Evolutionary conservation across 768 basidiomycete genomes (phyloP).

Genomic region (Naematelia aurantialba): DNA sequence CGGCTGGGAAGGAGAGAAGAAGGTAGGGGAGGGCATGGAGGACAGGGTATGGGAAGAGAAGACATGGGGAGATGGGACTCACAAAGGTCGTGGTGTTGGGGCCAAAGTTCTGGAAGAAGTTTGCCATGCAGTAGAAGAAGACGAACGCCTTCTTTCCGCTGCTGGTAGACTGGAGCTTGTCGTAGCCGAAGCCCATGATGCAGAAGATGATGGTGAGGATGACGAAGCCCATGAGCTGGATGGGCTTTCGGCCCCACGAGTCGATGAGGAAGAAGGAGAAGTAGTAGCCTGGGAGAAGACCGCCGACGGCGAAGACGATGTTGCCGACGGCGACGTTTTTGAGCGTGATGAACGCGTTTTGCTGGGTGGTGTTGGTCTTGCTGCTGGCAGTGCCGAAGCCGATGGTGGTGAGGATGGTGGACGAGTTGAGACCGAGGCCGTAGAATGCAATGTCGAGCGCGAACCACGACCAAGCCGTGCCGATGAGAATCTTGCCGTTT

Average conservation of each 20-base stretch:
- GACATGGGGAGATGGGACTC: background rate
- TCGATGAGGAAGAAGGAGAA: constrained; percentile 47
- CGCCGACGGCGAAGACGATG: constrained; percentile 50
- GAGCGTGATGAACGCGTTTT: constrained; percentile 39
- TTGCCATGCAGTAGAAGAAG: constrained; percentile 51
- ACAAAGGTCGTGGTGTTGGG: constrained; percentile 25
- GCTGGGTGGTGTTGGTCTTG: constrained; percentile 33
- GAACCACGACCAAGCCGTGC: constrained; percentile 80
- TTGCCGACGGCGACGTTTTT: constrained; percentile 50
- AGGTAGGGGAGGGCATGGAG: no score
- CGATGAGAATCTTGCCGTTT: constrained; percentile 75
- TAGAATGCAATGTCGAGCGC: constrained; percentile 74
- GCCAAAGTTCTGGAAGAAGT: constrained; percentile 51
- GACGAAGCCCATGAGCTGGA: constrained; percentile 50
- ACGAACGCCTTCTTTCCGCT: constrained; percentile 45
- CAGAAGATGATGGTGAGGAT: constrained; percentile 42
- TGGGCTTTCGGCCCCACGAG: constrained; percentile 50
- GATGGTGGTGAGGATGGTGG: constrained; percentile 69
- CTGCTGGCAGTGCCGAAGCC: constrained; percentile 59
- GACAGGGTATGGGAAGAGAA: no score
- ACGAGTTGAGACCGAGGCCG: constrained; percentile 78
- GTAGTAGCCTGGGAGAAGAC: constrained; percentile 52
- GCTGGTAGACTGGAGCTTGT: constrained; percentile 39
- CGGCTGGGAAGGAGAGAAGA: no score
- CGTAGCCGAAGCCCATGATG: constrained; percentile 50